Conservation (phyloP, 805 yeast genomes). For the Priceomyces melissophilus region DNA sequence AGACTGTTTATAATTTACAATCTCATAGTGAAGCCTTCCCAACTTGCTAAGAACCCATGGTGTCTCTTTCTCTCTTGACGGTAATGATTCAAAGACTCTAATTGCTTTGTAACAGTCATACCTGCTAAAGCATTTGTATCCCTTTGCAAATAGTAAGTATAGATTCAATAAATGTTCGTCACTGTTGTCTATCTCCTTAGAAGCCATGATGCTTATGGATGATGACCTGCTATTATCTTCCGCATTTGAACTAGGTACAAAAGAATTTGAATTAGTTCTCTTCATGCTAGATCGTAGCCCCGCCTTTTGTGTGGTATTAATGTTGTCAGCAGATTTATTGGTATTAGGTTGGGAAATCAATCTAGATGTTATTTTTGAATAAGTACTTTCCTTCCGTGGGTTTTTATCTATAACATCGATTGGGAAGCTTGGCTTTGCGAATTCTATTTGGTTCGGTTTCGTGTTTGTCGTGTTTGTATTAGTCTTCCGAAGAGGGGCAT, state of each 20-base stretch:
- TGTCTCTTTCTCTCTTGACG: conserved; percentile 59
- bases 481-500: conserved; percentile 36
- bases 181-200: conserved; percentile 24
- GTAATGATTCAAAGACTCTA: conserved; percentile 59
- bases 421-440: conserved; percentile 29
- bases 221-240: conserved; percentile 11
- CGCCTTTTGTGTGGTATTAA: conserved; percentile 1
- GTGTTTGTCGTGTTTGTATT: conserved; percentile 3
- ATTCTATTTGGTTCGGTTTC: conserved; percentile 17
- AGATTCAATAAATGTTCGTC: conserved; percentile 45
- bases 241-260: conserved; percentile 8
- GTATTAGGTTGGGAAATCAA: conserved; percentile 39
- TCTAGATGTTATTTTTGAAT: conserved; percentile 47
- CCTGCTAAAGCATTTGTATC: conserved; percentile 54
- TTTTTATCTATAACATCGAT: conserved; percentile 16
- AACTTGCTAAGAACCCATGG: conserved; percentile 83
- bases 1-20: conserved; percentile 78
- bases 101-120: conserved; percentile 83
- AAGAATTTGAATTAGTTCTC: conserved; percentile 19
- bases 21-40: conserved; percentile 82
- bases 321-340: conserved; percentile 4
- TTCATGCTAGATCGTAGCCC: conserved; percentile 14
- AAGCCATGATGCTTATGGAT: conserved; percentile 9
- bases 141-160: conserved; percentile 55
- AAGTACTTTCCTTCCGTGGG: conserved; percentile 28